Evolutionary conservation across 2,329 filamentous ascomycete genomes (phyloP).

Genomic region (Zymoseptoria brevis): DNA sequence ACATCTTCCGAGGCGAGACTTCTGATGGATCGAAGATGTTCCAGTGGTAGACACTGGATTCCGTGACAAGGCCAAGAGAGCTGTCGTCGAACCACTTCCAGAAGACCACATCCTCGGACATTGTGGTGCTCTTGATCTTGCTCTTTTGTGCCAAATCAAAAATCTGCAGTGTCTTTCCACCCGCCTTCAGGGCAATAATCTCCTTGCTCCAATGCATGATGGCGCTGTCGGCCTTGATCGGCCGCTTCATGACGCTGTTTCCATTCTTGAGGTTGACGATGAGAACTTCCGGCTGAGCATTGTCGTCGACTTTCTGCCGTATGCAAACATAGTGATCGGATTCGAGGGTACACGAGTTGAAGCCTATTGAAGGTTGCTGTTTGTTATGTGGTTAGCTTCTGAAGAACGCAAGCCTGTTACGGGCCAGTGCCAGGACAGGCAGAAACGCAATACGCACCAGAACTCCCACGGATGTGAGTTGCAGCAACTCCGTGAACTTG

Average conservation of each 20-base stretch:
- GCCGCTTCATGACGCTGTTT: conserved; percentile 88
- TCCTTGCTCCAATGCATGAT: conserved; percentile 98
- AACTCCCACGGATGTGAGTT: conserved; percentile 46
- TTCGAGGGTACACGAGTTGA: conserved; percentile 91
- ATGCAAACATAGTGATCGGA: conserved; percentile 96
- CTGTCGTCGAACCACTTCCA: conserved; percentile 98
- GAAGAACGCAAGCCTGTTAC: background rate
- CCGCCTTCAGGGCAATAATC: conserved; percentile 93
- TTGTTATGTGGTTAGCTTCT: conserved; percentile 15
- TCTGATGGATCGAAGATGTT: conserved; percentile 84
- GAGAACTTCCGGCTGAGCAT: conserved; percentile 82
- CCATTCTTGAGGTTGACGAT: conserved; percentile 96
- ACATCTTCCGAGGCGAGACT: conserved; percentile 75
- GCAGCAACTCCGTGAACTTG: conserved; percentile 86
- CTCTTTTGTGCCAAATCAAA: conserved; percentile 89
- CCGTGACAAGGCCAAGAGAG: conserved; percentile 82
- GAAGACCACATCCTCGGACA: conserved; percentile 96
- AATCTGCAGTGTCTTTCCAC: conserved; percentile 90
- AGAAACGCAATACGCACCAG: conserved; percentile 34
- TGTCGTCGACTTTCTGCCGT: conserved; percentile 82
- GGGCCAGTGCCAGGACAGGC: background rate
- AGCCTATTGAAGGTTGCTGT: conserved; percentile 66
- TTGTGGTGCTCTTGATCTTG: conserved; percentile 93
- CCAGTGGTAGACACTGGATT: conserved; percentile 91
- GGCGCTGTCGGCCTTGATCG: conserved; percentile 98